Conservation (phyloP, 495 filamentous ascomycete species). For the Melanomma pulvis-pyrius region DNA sequence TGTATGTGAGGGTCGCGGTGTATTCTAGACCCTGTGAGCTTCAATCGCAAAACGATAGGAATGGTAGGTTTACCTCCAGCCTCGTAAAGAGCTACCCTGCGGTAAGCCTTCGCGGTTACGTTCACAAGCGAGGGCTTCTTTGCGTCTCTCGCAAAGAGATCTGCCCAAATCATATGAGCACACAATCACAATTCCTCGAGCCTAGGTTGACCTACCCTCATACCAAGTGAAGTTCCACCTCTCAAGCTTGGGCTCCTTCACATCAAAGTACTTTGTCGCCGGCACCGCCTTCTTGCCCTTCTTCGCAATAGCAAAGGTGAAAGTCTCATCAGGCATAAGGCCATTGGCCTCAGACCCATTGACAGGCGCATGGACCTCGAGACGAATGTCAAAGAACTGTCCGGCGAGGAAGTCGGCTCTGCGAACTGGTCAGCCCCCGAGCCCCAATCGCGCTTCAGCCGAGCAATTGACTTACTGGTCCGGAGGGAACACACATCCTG, state of each 20-base stretch:
- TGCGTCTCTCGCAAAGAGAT: conserved; percentile 70
- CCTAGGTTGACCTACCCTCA: conserved; percentile 52
- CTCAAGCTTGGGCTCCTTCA: conserved; percentile 64
- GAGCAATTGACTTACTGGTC: conserved; percentile 59
- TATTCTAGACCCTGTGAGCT: conserved; percentile 56
- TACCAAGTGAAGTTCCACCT: conserved; percentile 72
- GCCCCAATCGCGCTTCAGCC: neutral
- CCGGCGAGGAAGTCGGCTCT: conserved; percentile 71
- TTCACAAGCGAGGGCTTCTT: conserved; percentile 66
- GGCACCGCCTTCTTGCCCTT: conserved; percentile 52
- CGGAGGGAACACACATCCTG: conserved; percentile 69
- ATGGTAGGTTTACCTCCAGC: conserved; percentile 43
- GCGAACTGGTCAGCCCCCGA: neutral
- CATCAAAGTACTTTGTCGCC: conserved; percentile 62
- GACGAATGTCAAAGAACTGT: conserved; percentile 73
- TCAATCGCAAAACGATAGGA: neutral
- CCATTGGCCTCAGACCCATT: conserved; percentile 72
- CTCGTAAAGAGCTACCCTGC: conserved; percentile 66
- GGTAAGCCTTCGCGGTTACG: conserved; percentile 70
- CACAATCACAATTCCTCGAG: neutral
- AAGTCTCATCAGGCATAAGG: conserved; percentile 63
- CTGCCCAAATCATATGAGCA: conserved; percentile 40
- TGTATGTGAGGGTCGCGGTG: conserved; percentile 69
- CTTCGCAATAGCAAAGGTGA: conserved; percentile 69
- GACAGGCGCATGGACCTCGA: conserved; percentile 74